Evolutionary conservation across 352 stramenopile species (phyloP).

Genomic region (Phytophthora rubi): DNA sequence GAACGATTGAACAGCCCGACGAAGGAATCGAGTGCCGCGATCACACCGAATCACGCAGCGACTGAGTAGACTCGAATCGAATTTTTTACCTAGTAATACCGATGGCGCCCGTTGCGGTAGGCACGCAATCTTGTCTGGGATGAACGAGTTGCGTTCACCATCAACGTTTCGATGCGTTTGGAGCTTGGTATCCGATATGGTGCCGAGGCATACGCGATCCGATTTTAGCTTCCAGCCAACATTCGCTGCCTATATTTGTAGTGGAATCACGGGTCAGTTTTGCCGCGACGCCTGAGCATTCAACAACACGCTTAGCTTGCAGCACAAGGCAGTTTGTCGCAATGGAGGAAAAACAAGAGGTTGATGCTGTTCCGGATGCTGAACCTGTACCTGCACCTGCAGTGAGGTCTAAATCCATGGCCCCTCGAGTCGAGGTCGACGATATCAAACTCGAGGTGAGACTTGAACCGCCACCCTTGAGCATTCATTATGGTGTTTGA

Average conservation of each 20-base stretch:
- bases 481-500: background rate
- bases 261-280: constrained; percentile 16
- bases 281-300: constrained; percentile 16
- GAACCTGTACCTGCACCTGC: constrained; percentile 1
- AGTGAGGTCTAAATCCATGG: constrained; percentile 12
- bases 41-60: constrained; percentile 6
- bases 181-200: background rate
- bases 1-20: constrained; percentile 46
- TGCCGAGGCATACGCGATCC: background rate
- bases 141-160: background rate
- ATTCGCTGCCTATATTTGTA: constrained; percentile 25
- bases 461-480: background rate
- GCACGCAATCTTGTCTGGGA: background rate
- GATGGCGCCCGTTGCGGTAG: background rate
- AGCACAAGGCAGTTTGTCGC: background rate
- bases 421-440: constrained; percentile 22
- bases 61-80: constrained; percentile 13
- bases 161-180: background rate
- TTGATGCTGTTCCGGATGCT: background rate
- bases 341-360: constrained; percentile 25
- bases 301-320: constrained; percentile 11
- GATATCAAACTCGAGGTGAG: constrained; percentile 36
- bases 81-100: background rate
- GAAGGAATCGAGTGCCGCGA: constrained; percentile 16
- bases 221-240: constrained; percentile 20